Base-by-base conservation (phyloP, 1,139 yeast species). In the Hyphopichia burtonii region DNA sequence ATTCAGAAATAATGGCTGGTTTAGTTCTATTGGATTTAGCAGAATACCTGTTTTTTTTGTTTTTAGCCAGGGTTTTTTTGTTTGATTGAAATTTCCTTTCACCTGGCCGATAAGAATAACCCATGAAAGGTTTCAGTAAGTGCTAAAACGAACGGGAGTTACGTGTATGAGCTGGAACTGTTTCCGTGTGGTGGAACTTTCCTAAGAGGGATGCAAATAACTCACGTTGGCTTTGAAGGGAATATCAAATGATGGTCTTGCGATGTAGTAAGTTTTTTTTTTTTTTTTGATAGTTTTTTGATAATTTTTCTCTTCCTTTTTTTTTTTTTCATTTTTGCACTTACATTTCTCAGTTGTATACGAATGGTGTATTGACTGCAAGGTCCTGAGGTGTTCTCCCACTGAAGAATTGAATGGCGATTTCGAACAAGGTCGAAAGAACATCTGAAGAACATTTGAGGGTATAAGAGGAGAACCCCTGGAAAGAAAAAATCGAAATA, bases 21-120 rank as follows among this genome's bases (percentile, higher is more conserved):
- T 25, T 8, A 7, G 12, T 9, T 11, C 28, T 8, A 25, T 9
- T 25, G 11, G 28, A 11, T 25, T 25, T 25, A 25, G 28, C 7
- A 8, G 28, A 25, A 9, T 8, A 11, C n/a, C 28, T 25, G n/a
- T 11, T 25, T 9, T 10, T 9, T 11, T 25, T 25, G 12, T 4
- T 8, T 11, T 25, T 25, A 11, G 15, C 34, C 34, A 31, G 34
- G 34, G n/a, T 31, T 31, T 31, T 31, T 6, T 31, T 31, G 22
- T 17, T 31, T 11, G 7, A 16, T 31, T 31, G n/a, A 18, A 6
- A 12, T 6, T 16, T 31, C 34, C 34, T 31, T n/a, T 31, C 9
- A 31, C 34, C 34, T 31, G 34, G 34, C 34, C 22, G 34, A 31
- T 31, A 16, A 31, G 34, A 17, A 31, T 18, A 31, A 20, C 34